Evolutionary conservation across 129 eudicot species (phyloP).

Genomic region (Saussurea involucrata): DNA sequence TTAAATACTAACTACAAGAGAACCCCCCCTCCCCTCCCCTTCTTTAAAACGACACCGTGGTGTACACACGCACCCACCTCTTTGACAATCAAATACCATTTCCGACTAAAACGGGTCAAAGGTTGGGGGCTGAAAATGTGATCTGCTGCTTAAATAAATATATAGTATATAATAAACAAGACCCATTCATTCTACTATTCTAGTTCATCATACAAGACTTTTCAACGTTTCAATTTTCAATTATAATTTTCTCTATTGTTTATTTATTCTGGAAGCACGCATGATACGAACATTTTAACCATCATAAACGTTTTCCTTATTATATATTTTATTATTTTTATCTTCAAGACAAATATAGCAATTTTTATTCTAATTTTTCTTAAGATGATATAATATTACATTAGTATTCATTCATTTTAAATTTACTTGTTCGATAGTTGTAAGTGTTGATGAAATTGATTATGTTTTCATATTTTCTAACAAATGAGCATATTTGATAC

Average conservation of each 20-base stretch:
- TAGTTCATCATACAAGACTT: background rate
- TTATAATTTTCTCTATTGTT: background rate
- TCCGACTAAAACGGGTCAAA: conserved; percentile 7
- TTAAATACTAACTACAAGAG: background rate
- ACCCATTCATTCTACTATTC: conserved; percentile 10
- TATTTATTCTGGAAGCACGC: conserved; percentile 12
- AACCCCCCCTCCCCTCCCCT: background rate
- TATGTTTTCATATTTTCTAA: background rate
- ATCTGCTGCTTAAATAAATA: background rate
- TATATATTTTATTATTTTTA: too few species aligned
- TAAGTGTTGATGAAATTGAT: background rate
- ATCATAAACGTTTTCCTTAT: background rate
- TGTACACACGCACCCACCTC: conserved; percentile 22
- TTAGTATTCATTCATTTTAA: too few species aligned
- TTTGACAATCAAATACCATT: conserved; percentile 7
- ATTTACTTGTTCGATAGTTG: too few species aligned
- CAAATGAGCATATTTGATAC: too few species aligned
- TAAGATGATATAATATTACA: too few species aligned
- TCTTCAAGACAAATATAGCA: too few species aligned
- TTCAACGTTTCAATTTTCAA: background rate
- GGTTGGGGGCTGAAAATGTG: background rate
- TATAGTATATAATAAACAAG: background rate
- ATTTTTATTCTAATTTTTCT: too few species aligned
- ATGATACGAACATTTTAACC: background rate
- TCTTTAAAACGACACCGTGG: conserved; percentile 3